Evolutionary conservation across 495 filamentous ascomycete species (phyloP).

Genomic region (Lindgomyces ingoldianus): DNA sequence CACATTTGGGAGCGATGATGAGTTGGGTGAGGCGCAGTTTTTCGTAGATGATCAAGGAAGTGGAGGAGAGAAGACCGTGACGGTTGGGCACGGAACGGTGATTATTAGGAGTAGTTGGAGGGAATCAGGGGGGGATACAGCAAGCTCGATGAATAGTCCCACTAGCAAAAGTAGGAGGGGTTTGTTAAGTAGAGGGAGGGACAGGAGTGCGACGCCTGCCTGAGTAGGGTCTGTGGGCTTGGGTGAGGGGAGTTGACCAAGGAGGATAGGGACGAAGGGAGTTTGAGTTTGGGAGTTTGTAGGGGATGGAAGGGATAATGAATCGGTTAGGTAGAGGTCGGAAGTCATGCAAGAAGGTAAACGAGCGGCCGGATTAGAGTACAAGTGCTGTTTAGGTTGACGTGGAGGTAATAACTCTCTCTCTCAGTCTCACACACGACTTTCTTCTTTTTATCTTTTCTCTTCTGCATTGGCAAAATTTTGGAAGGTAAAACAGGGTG

Average conservation of each 20-base stretch:
- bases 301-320: too few relatives aligned
- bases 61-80: conserved; percentile 70
- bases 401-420: too few relatives aligned
- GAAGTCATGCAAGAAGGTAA: too few relatives aligned
- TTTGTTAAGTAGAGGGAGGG: conserved; percentile 23
- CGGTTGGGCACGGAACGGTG: conserved; percentile 65
- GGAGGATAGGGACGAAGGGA: too few relatives aligned
- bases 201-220: conserved; percentile 30
- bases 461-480: too few relatives aligned
- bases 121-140: conserved; percentile 2
- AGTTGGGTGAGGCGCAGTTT: conserved; percentile 81
- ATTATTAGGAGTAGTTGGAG: conserved; percentile 63
- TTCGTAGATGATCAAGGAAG: conserved; percentile 79
- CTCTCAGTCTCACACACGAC: too few relatives aligned
- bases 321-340: too few relatives aligned
- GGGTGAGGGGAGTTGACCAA: not conserved
- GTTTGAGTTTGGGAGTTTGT: too few relatives aligned
- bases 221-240: conserved; percentile 7
- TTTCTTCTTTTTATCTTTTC: too few relatives aligned
- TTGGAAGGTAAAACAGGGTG: too few relatives aligned
- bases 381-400: too few relatives aligned
- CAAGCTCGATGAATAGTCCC: not conserved
- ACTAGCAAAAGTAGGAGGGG: conserved; percentile 30
- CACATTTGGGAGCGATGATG: conserved; percentile 76
- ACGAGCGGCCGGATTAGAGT: too few relatives aligned